A percentile compares a stretch with the other conserved stretches of the same genome.
phyloP scores from a whole-genome alignment of 73 alveolate genomes.

The Tetrahymena malaccensis region DNA sequence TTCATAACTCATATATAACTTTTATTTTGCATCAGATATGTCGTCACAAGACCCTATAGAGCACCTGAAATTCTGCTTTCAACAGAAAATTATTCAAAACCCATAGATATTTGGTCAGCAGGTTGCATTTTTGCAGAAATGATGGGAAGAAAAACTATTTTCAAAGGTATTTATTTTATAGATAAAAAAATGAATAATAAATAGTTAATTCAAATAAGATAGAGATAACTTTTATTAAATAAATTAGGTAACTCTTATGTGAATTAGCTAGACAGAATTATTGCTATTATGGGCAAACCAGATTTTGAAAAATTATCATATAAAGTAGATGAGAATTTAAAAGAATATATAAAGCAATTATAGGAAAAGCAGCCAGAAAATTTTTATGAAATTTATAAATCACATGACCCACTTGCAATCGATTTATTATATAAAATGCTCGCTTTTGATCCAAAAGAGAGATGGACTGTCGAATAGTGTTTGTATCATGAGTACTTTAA shows the following conservation, averaged over 20 bases:
- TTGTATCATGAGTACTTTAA: conserved; percentile 52
- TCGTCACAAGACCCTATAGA: conserved; percentile 77
- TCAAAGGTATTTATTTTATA: conserved; percentile 50
- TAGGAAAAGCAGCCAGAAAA: conserved; percentile 70
- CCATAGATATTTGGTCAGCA: conserved; percentile 76
- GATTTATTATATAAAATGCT: conserved; percentile 81
- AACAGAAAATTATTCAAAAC: conserved; percentile 62
- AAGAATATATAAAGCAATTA: conserved; percentile 63
- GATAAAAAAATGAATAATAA: too few species aligned
- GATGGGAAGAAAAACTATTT: conserved; percentile 77
- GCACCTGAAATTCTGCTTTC: conserved; percentile 81
- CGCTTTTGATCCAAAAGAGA: conserved; percentile 42
- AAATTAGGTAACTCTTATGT: conserved; percentile 47
- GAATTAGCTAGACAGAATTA: conserved; percentile 69
- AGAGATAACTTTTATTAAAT: neutral
- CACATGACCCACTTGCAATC: conserved; percentile 81
- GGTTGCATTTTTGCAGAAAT: conserved; percentile 81
- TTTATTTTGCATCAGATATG: conserved; percentile 57
- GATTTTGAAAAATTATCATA: conserved; percentile 68
- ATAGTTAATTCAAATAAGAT: too few species aligned
- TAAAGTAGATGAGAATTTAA: conserved; percentile 74
- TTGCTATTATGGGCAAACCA: conserved; percentile 88
- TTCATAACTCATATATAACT: neutral
- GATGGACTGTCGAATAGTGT: conserved; percentile 52
- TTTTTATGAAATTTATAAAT: conserved; percentile 75